phyloP scores from a whole-genome alignment of 768 basidiomycete genomes.

The Paxillus involutus region DNA sequence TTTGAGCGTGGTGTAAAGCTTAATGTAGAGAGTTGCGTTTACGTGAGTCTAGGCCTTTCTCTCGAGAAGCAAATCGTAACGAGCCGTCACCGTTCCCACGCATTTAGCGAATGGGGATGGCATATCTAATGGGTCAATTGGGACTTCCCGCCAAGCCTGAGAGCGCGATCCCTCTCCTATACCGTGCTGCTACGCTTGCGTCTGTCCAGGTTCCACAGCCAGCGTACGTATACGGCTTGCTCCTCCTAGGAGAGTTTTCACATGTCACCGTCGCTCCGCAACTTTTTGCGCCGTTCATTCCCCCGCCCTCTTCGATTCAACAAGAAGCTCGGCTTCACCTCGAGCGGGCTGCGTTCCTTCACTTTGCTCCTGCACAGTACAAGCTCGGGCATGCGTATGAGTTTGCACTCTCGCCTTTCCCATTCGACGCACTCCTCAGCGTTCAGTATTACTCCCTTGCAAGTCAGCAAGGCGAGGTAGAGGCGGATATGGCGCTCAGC shows the following conservation, averaged over 20 bases:
- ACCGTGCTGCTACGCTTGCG: slow-evolving; percentile 73
- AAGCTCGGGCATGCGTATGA: slow-evolving; percentile 93
- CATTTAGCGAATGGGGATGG: slow-evolving; percentile 86
- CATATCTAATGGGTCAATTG: slow-evolving; percentile 86
- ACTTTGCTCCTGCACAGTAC: slow-evolving; percentile 86
- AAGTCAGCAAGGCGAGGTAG: slow-evolving; percentile 81
- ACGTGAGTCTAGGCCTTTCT: slow-evolving; percentile 49
- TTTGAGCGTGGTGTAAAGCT: slow-evolving; percentile 80
- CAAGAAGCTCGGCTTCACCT: slow-evolving; percentile 75
- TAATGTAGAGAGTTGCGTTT: slow-evolving; percentile 77
- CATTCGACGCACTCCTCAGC: slow-evolving; percentile 84
- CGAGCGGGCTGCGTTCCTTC: slow-evolving; percentile 82
- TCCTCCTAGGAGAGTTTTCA: slow-evolving; percentile 84
- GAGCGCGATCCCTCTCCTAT: slow-evolving; percentile 68
- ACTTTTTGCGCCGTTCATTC: slow-evolving; percentile 56
- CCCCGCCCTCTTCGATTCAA: slow-evolving; percentile 44
- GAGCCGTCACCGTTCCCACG: slow-evolving; percentile 8
- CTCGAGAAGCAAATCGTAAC: slow-evolving; percentile 5
- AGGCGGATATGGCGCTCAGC: slow-evolving; percentile 95
- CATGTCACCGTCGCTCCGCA: slow-evolving; percentile 52
- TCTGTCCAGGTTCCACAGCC: slow-evolving; percentile 82
- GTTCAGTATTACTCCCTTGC: slow-evolving; percentile 90
- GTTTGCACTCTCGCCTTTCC: slow-evolving; percentile 81
- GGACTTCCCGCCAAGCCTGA: slow-evolving; percentile 52
- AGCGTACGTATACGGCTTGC: slow-evolving; percentile 84